Evolutionary conservation across 2,329 filamentous ascomycete species (phyloP).

Genomic region (Huntiella omanensis): DNA sequence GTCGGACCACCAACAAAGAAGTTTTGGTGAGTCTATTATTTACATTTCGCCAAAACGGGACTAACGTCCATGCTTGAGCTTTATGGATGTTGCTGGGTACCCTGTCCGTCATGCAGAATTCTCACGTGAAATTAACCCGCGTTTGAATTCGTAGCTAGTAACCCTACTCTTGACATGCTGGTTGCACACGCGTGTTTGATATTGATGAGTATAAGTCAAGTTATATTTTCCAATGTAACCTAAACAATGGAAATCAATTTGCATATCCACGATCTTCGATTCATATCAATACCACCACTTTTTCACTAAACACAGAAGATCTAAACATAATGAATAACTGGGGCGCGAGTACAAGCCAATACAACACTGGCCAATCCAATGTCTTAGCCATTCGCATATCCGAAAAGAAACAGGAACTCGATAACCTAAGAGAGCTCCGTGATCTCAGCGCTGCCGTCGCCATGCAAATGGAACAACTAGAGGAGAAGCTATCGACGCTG

Average conservation of each 20-base stretch:
- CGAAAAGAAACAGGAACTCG: conserved; percentile 70
- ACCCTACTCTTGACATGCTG: background rate
- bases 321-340: no score
- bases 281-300: no score
- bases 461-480: conserved; percentile 63
- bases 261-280: no score
- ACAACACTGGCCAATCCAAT: conserved; percentile 43
- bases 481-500: conserved; percentile 58
- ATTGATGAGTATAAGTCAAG: background rate
- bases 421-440: conserved; percentile 57
- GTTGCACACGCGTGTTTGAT: background rate
- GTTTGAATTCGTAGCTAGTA: background rate
- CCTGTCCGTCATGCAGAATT: background rate
- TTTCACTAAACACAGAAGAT: no score
- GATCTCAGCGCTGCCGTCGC: conserved; percentile 64
- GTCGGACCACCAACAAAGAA: conserved; percentile 4
- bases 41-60: conserved; percentile 15
- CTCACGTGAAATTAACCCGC: conserved; percentile 1
- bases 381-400: conserved; percentile 57
- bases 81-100: conserved; percentile 1
- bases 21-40: conserved; percentile 10
- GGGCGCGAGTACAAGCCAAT: conserved; percentile 27
- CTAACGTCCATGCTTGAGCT: conserved; percentile 10
- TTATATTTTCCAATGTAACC: background rate
- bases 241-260: background rate